Base-by-base conservation (phyloP, 2,329 filamentous ascomycete species). In the Gaeumannomyces sp. region DNA sequence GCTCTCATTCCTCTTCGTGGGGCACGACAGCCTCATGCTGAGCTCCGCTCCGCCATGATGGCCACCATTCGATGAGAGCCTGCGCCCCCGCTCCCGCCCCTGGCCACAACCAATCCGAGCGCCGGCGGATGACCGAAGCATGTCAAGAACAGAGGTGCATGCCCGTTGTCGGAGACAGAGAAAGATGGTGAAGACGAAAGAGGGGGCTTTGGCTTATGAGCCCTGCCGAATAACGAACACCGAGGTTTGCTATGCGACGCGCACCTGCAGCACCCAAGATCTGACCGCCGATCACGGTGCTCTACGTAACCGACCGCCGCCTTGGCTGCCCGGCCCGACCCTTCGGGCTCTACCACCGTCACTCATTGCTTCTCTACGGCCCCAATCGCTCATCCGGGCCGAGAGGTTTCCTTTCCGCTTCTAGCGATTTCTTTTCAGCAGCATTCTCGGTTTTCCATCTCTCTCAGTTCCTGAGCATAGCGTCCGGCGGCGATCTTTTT, bases 1-100 rank as follows among this genome's bases (percentile, higher is more conserved):
- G 70, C 77, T 85, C 65, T 80, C 81, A 59, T 75, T 79, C 67
- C 76, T 84, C 69, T 76, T 85, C 65, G 77, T 79, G 67, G 77
- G 78, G 68, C 76, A 82, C 67, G 75, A 78, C 70, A 76, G 76
- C 66, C 72, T 76, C 68, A 73, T 76, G 70, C 76, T 76, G 65
- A 75, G 73, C 58, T 79, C 77, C 59, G 74, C 76, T 65, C 75
- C 76, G 58, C 66, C 71, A 27, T 65, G 59, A 62, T 25, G n/a
- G n/a, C 60, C 25, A 45, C 60, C 60, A 19, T 45, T 16, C 14
- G 16, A 16, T 19, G 16, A 45, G 38, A 45, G 38, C 38, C 38
- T 45, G 38, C 16, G 38, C 27, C 8, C n/a, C 10, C 56, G 56
- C 56, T 25, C 27, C 27, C 22, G 33, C 25, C 25, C n/a, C 27